A percentile compares a stretch with the other conserved stretches of the same genome.
Evolutionary conservation across 2,329 filamentous ascomycete genomes (phyloP).

Genomic region (Xenoacremonium recifei): DNA sequence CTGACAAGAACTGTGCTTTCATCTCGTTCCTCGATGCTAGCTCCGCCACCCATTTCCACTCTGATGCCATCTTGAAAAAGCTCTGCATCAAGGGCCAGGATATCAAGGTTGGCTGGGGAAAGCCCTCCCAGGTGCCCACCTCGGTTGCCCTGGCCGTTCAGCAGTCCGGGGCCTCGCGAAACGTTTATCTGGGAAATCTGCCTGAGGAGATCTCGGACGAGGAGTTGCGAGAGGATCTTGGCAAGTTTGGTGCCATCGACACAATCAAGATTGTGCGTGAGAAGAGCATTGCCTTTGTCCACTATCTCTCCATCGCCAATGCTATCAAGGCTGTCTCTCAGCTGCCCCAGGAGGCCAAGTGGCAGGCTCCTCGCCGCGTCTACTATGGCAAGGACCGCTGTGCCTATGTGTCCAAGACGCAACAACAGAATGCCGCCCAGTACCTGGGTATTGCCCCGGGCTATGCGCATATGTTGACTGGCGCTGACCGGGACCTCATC

Average conservation of each 20-base stretch:
- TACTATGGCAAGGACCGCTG: constrained; percentile 99
- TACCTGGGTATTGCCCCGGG: constrained; percentile 96
- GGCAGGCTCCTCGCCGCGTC: constrained; percentile 91
- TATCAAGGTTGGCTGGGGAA: constrained; percentile 99
- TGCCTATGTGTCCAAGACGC: constrained; percentile 98
- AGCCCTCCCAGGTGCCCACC: constrained; percentile 95
- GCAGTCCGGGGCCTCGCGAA: constrained; percentile 93
- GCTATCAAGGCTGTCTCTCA: constrained; percentile 98
- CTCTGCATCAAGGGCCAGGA: constrained; percentile 97
- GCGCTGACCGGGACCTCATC: constrained; percentile 93
- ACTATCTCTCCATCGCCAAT: constrained; percentile 96
- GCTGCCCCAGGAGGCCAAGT: constrained; percentile 93
- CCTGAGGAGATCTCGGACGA: constrained; percentile 88
- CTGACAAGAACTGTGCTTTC: constrained; percentile 99
- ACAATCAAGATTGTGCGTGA: constrained; percentile 97
- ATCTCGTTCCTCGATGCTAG: constrained; percentile 98
- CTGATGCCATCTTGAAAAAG: constrained; percentile 99
- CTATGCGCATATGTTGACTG: constrained; percentile 94
- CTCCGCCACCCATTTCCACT: constrained; percentile 98
- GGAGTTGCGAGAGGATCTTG: constrained; percentile 89
- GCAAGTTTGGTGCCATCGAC: constrained; percentile 95
- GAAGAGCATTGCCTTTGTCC: constrained; percentile 96
- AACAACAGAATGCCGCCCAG: constrained; percentile 98
- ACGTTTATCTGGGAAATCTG: constrained; percentile 94
- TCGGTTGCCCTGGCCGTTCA: constrained; percentile 97